phyloP scores from a whole-genome alignment of 2,329 filamentous ascomycete genomes.

The Penicillium carneum region DNA sequence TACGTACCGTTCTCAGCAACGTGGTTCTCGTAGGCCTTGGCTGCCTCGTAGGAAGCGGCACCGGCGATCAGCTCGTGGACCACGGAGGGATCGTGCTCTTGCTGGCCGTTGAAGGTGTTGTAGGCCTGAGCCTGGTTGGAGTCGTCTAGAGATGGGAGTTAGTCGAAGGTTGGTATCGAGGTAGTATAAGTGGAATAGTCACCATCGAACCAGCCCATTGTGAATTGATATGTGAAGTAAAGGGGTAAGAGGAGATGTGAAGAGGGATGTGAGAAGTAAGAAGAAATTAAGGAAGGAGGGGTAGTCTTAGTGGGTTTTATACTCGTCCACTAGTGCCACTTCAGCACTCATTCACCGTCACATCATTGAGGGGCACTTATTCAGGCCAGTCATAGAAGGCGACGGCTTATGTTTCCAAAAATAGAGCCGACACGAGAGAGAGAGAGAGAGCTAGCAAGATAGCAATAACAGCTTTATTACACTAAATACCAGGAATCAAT shows the following conservation, averaged over 20 bases:
- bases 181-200: constrained; percentile 46
- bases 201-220: constrained; percentile 38
- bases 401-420: not conserved
- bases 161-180: constrained; percentile 44
- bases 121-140: constrained; percentile 61
- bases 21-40: constrained; percentile 79
- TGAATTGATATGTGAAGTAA: constrained; percentile 18
- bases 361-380: constrained; percentile 6
- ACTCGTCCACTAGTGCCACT: constrained; percentile 6
- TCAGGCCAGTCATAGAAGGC: not conserved
- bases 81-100: constrained; percentile 66
- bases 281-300: not conserved
- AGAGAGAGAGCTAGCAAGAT: not conserved
- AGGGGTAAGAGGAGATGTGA: not conserved
- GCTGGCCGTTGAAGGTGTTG: constrained; percentile 34
- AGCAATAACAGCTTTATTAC: not conserved
- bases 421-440: not conserved
- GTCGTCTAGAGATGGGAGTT: constrained; percentile 36
- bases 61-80: constrained; percentile 78
- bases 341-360: not conserved
- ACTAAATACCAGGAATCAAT: not conserved
- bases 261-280: not conserved
- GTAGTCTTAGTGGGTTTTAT: constrained; percentile 5
- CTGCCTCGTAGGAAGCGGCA: constrained; percentile 77
- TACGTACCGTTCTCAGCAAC: constrained; percentile 70